phyloP scores from a whole-genome alignment of 2,329 filamentous ascomycete genomes.

The Sporothrix schenckii region DNA sequence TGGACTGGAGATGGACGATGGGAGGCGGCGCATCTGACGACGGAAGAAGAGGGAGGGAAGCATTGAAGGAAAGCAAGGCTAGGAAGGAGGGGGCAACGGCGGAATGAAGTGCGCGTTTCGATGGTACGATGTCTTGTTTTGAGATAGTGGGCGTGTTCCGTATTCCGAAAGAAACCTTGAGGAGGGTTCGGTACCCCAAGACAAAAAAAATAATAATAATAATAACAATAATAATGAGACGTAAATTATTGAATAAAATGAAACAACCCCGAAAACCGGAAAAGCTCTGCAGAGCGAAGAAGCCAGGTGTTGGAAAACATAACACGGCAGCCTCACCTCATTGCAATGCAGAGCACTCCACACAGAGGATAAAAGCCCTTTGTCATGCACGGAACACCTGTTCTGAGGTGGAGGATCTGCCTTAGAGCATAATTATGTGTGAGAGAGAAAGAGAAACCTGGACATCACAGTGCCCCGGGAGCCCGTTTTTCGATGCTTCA shows the following conservation, averaged over 20 bases:
- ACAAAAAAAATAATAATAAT: neutral
- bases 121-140: constrained; percentile 11
- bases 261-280: neutral
- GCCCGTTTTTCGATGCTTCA: neutral
- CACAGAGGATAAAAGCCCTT: neutral
- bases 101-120: neutral
- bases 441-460: neutral
- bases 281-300: neutral
- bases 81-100: constrained; percentile 2
- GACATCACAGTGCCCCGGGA: neutral
- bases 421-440: constrained; percentile 12
- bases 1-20: neutral
- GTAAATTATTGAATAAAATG: neutral
- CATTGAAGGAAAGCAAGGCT: neutral
- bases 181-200: neutral
- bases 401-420: neutral
- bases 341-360: neutral
- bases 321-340: too few relatives aligned
- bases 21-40: constrained; percentile 19
- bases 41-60: neutral
- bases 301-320: neutral
- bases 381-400: neutral
- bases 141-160: constrained; percentile 23
- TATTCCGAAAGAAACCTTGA: constrained; percentile 22
- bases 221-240: neutral